A percentile compares a stretch with the other conserved stretches of the same genome.
phyloP scores from a whole-genome alignment of 2,329 filamentous ascomycete species.

The Akanthomyces dipterigenus region DNA sequence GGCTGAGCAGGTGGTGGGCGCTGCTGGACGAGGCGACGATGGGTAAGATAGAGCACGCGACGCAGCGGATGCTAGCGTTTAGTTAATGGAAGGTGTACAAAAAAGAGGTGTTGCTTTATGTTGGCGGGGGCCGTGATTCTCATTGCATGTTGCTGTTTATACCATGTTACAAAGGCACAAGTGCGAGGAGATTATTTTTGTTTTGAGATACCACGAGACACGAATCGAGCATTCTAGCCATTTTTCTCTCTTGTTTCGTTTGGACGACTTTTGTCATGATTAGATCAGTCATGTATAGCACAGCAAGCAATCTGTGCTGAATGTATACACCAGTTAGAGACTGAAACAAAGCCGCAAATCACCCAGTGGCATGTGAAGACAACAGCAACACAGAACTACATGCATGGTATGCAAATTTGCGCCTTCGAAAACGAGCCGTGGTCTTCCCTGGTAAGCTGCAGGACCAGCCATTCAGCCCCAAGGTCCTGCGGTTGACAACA shows the following conservation, averaged over 20 bases:
- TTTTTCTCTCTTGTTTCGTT: no score
- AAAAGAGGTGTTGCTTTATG: background rate
- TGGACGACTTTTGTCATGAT: no score
- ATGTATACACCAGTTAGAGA: background rate
- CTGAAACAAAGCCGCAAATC: background rate
- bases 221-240: background rate
- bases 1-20: conserved; percentile 43
- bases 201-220: background rate
- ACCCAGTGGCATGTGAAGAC: background rate
- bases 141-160: no score
- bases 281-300: background rate
- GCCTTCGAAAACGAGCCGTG: no score
- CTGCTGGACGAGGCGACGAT: conserved; percentile 39
- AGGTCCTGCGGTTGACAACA: background rate
- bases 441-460: background rate
- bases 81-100: background rate
- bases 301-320: background rate
- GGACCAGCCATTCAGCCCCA: background rate
- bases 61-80: background rate
- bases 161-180: no score
- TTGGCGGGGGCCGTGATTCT: background rate
- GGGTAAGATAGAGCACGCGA: conserved; percentile 42
- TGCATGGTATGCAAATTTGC: background rate
- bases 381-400: background rate
- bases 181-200: no score